A percentile compares a stretch with the other conserved stretches of the same genome.
These are phyloP conservation scores for Thelephora terrestris DNA, from an alignment of 1,284 basidiomycete genomes.

Conservation along the genomic window DNA sequence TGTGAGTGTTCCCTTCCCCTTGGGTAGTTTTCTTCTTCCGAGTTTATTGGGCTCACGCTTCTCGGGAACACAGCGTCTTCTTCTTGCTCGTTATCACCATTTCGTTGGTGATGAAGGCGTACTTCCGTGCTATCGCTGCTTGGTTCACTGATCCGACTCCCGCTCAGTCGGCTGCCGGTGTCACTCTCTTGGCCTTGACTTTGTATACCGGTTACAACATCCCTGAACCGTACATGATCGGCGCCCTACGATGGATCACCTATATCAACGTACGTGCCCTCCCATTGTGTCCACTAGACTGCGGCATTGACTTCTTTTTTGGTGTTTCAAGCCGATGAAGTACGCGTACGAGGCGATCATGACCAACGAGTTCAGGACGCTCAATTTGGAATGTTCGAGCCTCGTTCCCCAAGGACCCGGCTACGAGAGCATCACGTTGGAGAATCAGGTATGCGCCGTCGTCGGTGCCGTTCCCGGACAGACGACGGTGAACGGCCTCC, in stretches of 20 bases:
- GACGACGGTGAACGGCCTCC: slow-evolving; percentile 35
- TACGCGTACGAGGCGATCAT: slow-evolving; percentile 45
- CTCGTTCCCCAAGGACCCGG: slow-evolving; percentile 38
- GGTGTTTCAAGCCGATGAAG: slow-evolving; percentile 27
- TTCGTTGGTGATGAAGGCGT: slow-evolving; percentile 49
- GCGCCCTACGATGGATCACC: slow-evolving; percentile 53
- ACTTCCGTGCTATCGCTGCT: slow-evolving; percentile 51
- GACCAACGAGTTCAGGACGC: slow-evolving; percentile 45
- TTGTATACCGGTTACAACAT: slow-evolving; percentile 42
- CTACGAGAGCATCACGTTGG: slow-evolving; percentile 40
- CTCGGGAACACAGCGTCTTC: slow-evolving; percentile 35
- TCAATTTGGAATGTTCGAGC: slow-evolving; percentile 29
- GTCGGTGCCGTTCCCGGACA: slow-evolving; percentile 43
- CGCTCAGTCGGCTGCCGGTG: slow-evolving; percentile 51
- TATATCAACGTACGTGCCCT: slow-evolving; percentile 43
- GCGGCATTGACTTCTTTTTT: background rate
- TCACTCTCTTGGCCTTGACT: slow-evolving; percentile 36
- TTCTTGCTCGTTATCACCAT: slow-evolving; percentile 40
- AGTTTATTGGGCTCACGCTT: background rate
- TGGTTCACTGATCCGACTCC: slow-evolving; percentile 40
- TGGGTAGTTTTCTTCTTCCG: background rate
- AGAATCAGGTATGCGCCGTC: slow-evolving; percentile 53
- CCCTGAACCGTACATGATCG: slow-evolving; percentile 48
- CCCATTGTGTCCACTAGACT: background rate
- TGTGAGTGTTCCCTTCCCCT: slow-evolving; percentile 29